Evolutionary conservation across 129 eudicot species (phyloP).

Genomic region (Chrysanthemum lavandulifolium): DNA sequence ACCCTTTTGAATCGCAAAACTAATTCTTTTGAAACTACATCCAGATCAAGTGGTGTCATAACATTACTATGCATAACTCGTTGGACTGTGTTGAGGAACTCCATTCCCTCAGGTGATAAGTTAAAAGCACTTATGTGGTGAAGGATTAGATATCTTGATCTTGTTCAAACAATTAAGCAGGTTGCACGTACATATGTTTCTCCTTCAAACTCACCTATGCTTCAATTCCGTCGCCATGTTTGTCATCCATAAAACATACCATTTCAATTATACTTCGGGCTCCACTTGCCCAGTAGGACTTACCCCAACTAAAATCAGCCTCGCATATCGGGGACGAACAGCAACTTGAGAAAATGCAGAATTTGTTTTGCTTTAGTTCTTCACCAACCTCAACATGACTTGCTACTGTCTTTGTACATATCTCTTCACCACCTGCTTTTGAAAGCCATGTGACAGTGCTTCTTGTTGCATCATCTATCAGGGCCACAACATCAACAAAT

Average conservation of each 20-base stretch:
- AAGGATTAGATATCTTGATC: constrained; percentile 19
- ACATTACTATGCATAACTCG: too few relatives aligned
- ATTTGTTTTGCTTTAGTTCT: constrained; percentile 28
- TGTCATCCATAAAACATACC: constrained; percentile 30
- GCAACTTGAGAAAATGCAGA: constrained; percentile 30
- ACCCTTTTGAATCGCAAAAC: too few relatives aligned
- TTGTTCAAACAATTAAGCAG: constrained; percentile 14
- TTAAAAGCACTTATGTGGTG: background rate
- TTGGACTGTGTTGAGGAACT: too few relatives aligned
- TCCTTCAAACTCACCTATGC: constrained; percentile 36
- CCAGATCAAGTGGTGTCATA: too few relatives aligned
- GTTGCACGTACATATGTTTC: constrained; percentile 18
- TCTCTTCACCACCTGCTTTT: constrained; percentile 31
- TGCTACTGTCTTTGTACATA: constrained; percentile 19
- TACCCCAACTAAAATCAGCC: constrained; percentile 38
- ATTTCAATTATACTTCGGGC: background rate
- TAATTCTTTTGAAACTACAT: too few relatives aligned
- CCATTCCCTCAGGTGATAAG: too few relatives aligned
- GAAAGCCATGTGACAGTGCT: background rate
- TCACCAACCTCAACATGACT: constrained; percentile 20
- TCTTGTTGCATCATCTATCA: constrained; percentile 31
- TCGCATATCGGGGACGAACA: constrained; percentile 30
- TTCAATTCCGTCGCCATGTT: constrained; percentile 35
- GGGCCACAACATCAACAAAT: constrained; percentile 17
- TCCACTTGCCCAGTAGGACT: constrained; percentile 27